Conservation (phyloP, 129 eudicot genomes). For the Deinandra increscens region DNA sequence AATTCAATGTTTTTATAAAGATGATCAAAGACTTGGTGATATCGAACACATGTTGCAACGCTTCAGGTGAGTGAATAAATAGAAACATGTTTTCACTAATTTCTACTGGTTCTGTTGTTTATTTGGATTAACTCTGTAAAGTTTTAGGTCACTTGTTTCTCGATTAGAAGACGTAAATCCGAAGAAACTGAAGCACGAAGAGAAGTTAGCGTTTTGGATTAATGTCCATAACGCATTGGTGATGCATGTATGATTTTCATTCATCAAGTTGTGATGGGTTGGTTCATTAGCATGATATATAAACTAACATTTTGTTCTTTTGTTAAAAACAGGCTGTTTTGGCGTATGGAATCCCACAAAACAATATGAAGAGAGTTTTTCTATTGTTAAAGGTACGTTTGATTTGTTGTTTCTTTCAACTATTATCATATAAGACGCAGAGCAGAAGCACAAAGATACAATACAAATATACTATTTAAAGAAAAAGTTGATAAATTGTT, state of each 20-base stretch:
- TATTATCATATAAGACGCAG: background rate
- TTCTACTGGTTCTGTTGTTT: conserved; percentile 22
- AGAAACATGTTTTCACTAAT: background rate
- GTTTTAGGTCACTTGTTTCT: conserved; percentile 67
- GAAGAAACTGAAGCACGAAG: conserved; percentile 69
- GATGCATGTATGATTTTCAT: conserved; percentile 77
- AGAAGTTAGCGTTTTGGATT: conserved; percentile 95
- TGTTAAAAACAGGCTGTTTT: conserved; percentile 61
- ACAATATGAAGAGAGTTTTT: conserved; percentile 75
- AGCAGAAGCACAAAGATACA: background rate
- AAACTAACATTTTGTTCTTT: background rate
- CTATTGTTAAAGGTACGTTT: conserved; percentile 71
- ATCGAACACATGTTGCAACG: conserved; percentile 62
- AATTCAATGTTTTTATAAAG: conserved; percentile 70
- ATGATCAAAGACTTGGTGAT: conserved; percentile 70
- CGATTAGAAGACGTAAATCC: conserved; percentile 79
- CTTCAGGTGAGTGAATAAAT: conserved; percentile 50
- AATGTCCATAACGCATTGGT: conserved; percentile 90
- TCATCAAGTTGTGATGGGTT: background rate
- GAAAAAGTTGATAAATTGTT: no score
- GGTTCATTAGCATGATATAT: background rate
- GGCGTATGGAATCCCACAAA: conserved; percentile 94
- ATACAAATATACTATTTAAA: background rate
- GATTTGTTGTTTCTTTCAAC: background rate
- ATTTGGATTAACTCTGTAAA: background rate